Evolutionary conservation across 106 monocot species (phyloP), one percentile per base, ranked within the genome.

Genomic region (Dioscorea dumetorum): DNA sequence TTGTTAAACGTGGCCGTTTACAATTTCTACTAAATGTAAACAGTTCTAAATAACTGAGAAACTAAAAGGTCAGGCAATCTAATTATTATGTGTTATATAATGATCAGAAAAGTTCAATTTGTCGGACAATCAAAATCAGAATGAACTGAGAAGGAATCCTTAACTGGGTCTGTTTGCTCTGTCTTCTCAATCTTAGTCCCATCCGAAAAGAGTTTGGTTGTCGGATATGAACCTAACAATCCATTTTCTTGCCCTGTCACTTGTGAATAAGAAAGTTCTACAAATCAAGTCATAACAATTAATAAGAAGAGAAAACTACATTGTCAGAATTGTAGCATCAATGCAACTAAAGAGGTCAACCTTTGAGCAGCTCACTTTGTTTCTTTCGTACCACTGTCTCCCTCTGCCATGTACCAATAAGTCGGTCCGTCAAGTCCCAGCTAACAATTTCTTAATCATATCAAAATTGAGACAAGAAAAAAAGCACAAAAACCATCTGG

Each of bases 341-440:
- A 6, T 5, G 13, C 2, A 54, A 69, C 56, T 48, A 8, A 24
- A 62, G 49, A 33, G 33, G 49, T 3, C 31, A 72, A 48, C 60
- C 75, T 28, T 76, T 73, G 31, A 76, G 57, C 28, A 79, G 49
- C 50, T 86, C 74, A 22, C 9, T 64, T 22, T 66, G 72, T 73
- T 83, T 90, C 70, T 74, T 84, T 77, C 78, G 84, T 5, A 78
- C 57, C 61, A 64, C 84, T 61, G 79, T 67, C 57, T 89, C 82
- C 77, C 93, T 90, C 93, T 94, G 63, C 51, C 56, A 66, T 62
- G 12, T 56, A 72, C 35, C 14, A 62, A 17, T 41, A n/a, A 41
- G 6, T 41, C 41, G 41, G 10, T 10, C 10, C 6, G 16, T 60
- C 34, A 32, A 60, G 56, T 14, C 22, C 49, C 54, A 5, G 18